Conservation (phyloP, 768 basidiomycete species). For the Auriscalpium vulgare region DNA sequence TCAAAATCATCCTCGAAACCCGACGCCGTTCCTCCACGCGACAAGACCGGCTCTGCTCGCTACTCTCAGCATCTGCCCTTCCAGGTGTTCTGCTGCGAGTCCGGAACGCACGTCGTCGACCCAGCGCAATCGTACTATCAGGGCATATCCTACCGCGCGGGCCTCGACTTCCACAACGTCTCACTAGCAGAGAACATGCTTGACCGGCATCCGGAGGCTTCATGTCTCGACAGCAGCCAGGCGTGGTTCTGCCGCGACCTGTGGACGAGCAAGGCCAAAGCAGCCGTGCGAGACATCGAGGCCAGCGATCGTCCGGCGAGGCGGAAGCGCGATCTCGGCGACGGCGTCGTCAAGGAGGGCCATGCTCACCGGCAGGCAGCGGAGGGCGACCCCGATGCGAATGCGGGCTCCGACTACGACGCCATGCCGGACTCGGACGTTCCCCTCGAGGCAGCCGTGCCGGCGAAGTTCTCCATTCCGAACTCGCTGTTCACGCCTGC, state of each 20-base stretch:
- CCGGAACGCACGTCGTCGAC: slow-evolving; percentile 94
- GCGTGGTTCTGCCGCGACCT: slow-evolving; percentile 98
- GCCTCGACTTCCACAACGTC: slow-evolving; percentile 74
- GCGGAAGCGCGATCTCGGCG: slow-evolving; percentile 28
- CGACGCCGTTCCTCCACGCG: slow-evolving; percentile 89
- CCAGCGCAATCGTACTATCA: slow-evolving; percentile 94
- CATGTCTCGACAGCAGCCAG: slow-evolving; percentile 93
- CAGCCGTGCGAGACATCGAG: slow-evolving; percentile 56
- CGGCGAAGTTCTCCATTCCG: slow-evolving; percentile 53
- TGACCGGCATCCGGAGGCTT: slow-evolving; percentile 64
- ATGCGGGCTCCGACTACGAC: slow-evolving; percentile 83
- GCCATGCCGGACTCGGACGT: slow-evolving; percentile 67
- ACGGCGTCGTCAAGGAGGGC: slow-evolving; percentile 24
- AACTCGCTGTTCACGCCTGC: slow-evolving; percentile 86
- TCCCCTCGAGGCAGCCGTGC: slow-evolving; percentile 19
- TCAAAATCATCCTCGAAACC: slow-evolving; percentile 89
- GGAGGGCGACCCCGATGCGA: slow-evolving; percentile 58
- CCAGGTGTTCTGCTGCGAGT: slow-evolving; percentile 98
- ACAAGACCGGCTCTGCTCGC: slow-evolving; percentile 68
- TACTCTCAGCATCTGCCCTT: slow-evolving; percentile 93
- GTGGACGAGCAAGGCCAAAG: slow-evolving; percentile 84
- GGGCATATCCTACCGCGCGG: slow-evolving; percentile 79
- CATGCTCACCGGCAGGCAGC: slow-evolving; percentile 20
- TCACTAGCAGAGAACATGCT: slow-evolving; percentile 48
- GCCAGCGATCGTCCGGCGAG: slow-evolving; percentile 8